phyloP scores from a whole-genome alignment of 2,329 filamentous ascomycete species.

The Venturia effusa region DNA sequence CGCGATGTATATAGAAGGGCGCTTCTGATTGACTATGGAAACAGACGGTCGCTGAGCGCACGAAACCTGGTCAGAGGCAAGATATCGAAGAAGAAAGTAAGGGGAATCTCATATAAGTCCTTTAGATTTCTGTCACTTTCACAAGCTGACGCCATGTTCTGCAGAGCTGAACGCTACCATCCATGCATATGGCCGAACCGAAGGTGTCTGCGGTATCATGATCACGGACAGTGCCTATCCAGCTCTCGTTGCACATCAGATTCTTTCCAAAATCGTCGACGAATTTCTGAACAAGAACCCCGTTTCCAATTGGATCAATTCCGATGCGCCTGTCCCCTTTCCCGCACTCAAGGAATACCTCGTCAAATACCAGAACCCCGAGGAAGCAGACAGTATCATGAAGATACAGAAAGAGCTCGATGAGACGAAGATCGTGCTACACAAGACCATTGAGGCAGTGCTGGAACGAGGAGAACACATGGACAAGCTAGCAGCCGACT shows the following conservation, averaged over 20 bases:
- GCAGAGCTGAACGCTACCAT: conserved; percentile 47
- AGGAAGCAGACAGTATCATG: conserved; percentile 82
- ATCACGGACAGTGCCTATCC: conserved; percentile 39
- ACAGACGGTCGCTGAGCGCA: conserved; percentile 55
- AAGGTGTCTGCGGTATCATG: conserved; percentile 37
- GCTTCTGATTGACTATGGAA: neutral
- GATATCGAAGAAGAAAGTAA: conserved; percentile 73
- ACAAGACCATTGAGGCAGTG: conserved; percentile 89
- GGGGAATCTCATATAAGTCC: conserved; percentile 8
- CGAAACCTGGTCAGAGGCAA: conserved; percentile 68
- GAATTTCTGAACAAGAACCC: conserved; percentile 75
- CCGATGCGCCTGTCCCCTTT: conserved; percentile 46
- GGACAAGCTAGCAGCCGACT: conserved; percentile 86
- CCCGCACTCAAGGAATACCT: conserved; percentile 73
- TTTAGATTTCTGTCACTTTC: neutral
- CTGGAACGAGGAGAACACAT: conserved; percentile 94
- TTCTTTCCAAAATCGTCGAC: conserved; percentile 77
- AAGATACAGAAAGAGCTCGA: conserved; percentile 96
- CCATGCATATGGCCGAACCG: conserved; percentile 34
- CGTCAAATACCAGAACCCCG: conserved; percentile 71
- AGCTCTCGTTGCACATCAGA: conserved; percentile 72
- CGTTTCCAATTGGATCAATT: conserved; percentile 52
- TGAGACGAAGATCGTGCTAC: conserved; percentile 92
- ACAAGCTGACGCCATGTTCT: neutral
- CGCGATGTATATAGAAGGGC: neutral